Percentiles rank a stretch among this genome's conserved stretches.
These are phyloP conservation scores for Simmondsia chinensis DNA, from an alignment of 148 eudicot species.

Conservation along the genomic window DNA sequence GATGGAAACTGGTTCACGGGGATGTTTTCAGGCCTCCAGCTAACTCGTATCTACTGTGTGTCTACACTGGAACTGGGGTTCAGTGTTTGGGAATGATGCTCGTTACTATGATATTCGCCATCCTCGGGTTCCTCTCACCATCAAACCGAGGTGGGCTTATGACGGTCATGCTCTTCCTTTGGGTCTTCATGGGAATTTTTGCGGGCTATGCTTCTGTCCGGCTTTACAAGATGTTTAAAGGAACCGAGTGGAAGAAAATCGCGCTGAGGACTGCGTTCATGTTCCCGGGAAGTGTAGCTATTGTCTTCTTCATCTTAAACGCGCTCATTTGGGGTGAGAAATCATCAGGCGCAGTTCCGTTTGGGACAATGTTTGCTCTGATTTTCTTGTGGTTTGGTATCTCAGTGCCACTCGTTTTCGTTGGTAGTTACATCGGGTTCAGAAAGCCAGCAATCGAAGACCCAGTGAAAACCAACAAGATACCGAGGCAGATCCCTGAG, in stretches of 20 bases:
- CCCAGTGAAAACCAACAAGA: slow-evolving; percentile 27
- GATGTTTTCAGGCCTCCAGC: slow-evolving; percentile 36
- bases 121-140: slow-evolving; percentile 28
- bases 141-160: slow-evolving; percentile 28
- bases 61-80: slow-evolving; percentile 31
- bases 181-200: slow-evolving; percentile 34
- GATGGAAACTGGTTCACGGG: slow-evolving; percentile 34
- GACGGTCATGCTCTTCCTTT: slow-evolving; percentile 32
- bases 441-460: slow-evolving; percentile 16
- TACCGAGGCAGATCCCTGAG: slow-evolving; percentile 33
- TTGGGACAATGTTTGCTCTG: slow-evolving; percentile 25
- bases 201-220: slow-evolving; percentile 33
- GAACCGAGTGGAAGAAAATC: slow-evolving; percentile 32
- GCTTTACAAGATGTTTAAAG: slow-evolving; percentile 29
- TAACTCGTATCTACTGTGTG: slow-evolving; percentile 26
- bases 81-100: slow-evolving; percentile 33
- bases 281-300: slow-evolving; percentile 27
- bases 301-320: slow-evolving; percentile 19
- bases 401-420: slow-evolving; percentile 35
- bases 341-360: slow-evolving; percentile 28
- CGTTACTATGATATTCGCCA: slow-evolving; percentile 18
- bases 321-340: slow-evolving; percentile 22
- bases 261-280: slow-evolving; percentile 23
- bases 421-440: slow-evolving; percentile 28
- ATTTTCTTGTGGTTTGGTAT: slow-evolving; percentile 26